Evolutionary conservation across 768 basidiomycete species (phyloP).

Genomic region (Pulveroboletus sp.): DNA sequence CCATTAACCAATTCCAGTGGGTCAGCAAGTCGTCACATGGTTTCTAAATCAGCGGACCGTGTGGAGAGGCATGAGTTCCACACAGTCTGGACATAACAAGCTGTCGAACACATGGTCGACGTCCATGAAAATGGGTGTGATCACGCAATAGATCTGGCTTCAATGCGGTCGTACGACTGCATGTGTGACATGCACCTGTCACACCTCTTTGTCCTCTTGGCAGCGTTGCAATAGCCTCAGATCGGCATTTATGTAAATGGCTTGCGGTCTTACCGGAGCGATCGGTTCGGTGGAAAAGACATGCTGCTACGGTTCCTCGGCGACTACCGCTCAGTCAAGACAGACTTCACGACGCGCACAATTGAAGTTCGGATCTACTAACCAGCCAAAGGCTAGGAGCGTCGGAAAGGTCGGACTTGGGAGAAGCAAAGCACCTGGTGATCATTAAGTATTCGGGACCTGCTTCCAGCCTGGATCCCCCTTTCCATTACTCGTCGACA

Average conservation of each 20-base stretch:
- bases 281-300: background rate
- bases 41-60: background rate
- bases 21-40: slow-evolving; percentile 13
- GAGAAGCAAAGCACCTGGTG: no score
- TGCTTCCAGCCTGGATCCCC: background rate
- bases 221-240: no score
- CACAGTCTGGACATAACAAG: background rate
- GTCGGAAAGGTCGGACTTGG: slow-evolving; percentile 38
- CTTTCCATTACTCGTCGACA: no score
- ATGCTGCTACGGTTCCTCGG: background rate
- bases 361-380: slow-evolving; percentile 8
- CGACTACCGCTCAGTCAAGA: background rate
- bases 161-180: no score
- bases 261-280: background rate
- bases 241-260: no score
- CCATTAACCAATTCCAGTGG: no score
- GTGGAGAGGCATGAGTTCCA: background rate
- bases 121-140: background rate
- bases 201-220: no score
- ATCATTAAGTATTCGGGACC: slow-evolving; percentile 31
- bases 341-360: no score
- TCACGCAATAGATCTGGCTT: background rate
- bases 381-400: slow-evolving; percentile 11
- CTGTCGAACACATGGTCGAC: slow-evolving; percentile 10
- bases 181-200: no score